Percentiles rank a stretch among this genome's conserved stretches.
These are phyloP conservation scores for Gracilariopsis chorda DNA, from an alignment of 23 red algal species.

Conservation along the genomic window DNA sequence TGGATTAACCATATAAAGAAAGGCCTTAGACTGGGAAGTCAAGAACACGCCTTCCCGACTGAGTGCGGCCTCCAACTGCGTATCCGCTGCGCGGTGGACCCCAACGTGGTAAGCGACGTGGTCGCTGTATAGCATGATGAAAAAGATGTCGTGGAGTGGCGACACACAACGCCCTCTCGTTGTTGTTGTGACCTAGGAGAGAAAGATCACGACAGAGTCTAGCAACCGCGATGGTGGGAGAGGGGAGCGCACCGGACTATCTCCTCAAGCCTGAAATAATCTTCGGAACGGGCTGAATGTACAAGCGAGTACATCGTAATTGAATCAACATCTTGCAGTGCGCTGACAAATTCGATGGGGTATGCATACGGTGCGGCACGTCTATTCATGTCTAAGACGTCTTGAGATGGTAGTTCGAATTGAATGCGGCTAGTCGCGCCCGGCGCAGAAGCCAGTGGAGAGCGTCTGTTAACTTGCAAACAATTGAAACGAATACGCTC, in stretches of 20 bases:
- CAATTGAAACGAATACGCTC: too few species aligned
- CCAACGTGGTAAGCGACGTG: slow-evolving; percentile 3
- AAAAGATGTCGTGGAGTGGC: neutral
- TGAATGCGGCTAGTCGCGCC: neutral
- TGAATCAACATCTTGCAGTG: neutral
- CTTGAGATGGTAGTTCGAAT: neutral
- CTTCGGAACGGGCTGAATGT: neutral
- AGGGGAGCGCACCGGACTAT: neutral
- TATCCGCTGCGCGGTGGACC: neutral
- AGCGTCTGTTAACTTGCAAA: too few species aligned
- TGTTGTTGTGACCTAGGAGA: too few species aligned
- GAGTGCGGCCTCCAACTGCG: neutral
- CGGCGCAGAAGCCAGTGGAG: too few species aligned
- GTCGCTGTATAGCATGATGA: slow-evolving; percentile 5
- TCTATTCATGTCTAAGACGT: neutral
- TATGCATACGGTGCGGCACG: slow-evolving; percentile 13
- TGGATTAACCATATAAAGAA: slow-evolving; percentile 8
- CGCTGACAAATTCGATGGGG: slow-evolving; percentile 8
- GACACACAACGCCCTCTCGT: too few species aligned
- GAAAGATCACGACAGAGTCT: too few species aligned
- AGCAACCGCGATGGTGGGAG: neutral
- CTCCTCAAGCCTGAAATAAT: neutral
- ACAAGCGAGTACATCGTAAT: neutral
- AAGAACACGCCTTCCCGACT: neutral
- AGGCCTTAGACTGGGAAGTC: neutral